phyloP scores from a whole-genome alignment of 2,329 filamentous ascomycete genomes.

The Colletotrichum karsti region DNA sequence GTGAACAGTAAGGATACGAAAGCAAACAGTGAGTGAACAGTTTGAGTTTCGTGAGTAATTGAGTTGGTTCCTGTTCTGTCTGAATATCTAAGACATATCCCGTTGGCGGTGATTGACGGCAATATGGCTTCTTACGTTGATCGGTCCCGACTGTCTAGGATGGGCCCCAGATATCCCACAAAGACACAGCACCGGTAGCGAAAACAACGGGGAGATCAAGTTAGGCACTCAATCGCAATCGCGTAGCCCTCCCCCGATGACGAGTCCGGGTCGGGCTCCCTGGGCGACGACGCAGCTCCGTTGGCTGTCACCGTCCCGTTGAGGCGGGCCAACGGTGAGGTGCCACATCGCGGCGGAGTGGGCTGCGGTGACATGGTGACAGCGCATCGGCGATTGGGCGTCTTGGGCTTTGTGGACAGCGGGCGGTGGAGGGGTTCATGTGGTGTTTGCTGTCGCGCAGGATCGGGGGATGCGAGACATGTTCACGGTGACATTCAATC shows the following conservation, averaged over 20 bases:
- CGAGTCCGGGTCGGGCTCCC: not conserved
- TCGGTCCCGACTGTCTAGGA: too few species aligned
- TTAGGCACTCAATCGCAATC: not conserved
- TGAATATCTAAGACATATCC: too few species aligned
- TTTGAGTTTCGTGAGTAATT: too few species aligned
- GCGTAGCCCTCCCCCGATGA: not conserved
- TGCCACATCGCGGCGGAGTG: slow-evolving; percentile 21
- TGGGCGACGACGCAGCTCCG: not conserved
- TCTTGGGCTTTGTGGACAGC: not conserved
- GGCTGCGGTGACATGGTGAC: slow-evolving; percentile 9
- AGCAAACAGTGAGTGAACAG: too few species aligned
- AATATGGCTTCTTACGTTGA: too few species aligned
- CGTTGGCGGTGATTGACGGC: too few species aligned
- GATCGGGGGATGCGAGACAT: slow-evolving; percentile 5
- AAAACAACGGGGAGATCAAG: not conserved
- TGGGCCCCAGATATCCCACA: too few species aligned
- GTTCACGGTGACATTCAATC: not conserved
- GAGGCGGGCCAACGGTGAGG: slow-evolving; percentile 16
- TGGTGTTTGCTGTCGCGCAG: not conserved
- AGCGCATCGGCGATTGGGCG: slow-evolving; percentile 14
- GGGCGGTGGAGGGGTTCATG: slow-evolving; percentile 1
- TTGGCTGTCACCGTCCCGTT: not conserved
- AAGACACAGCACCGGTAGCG: not conserved
- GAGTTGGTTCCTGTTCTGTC: too few species aligned
- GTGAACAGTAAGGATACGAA: too few species aligned